Evolutionary conservation across 441 rosid genomes (phyloP).

Genomic region (Pelargonium exstipulatum): DNA sequence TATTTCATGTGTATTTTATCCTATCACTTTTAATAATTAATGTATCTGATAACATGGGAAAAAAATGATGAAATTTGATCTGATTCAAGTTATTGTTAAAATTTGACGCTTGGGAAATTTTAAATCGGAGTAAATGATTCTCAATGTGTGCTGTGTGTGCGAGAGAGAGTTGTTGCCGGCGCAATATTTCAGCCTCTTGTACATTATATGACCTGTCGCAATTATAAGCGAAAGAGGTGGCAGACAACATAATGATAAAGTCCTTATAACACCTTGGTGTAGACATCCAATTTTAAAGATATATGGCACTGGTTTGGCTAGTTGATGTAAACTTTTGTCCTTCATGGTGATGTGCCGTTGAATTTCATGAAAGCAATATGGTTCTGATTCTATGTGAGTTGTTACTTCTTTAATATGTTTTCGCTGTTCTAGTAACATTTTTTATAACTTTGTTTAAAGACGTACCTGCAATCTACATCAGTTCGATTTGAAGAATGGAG

Average conservation of each 20-base stretch:
- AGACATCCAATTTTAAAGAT: neutral
- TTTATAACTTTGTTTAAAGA: slow-evolving; percentile 36
- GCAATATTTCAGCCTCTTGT: neutral
- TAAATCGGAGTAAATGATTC: no score
- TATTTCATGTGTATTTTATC: neutral
- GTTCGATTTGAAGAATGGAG: slow-evolving; percentile 96
- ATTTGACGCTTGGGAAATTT: no score
- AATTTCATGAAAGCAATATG: neutral
- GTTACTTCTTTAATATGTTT: neutral
- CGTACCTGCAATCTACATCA: slow-evolving; percentile 81
- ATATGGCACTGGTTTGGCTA: neutral
- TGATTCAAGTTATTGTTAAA: neutral
- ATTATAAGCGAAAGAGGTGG: neutral
- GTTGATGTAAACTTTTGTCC: neutral
- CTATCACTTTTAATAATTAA: no score
- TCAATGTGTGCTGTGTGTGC: no score
- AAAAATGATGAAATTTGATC: neutral
- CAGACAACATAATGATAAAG: neutral
- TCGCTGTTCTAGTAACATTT: neutral
- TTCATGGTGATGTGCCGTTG: neutral
- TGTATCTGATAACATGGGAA: neutral
- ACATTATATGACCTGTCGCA: neutral
- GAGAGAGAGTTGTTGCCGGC: no score
- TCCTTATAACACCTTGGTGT: slow-evolving; percentile 2
- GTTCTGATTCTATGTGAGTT: neutral